Evolutionary conservation across 1,284 basidiomycete genomes (phyloP).

Genomic region (Amylostereum areolatum): DNA sequence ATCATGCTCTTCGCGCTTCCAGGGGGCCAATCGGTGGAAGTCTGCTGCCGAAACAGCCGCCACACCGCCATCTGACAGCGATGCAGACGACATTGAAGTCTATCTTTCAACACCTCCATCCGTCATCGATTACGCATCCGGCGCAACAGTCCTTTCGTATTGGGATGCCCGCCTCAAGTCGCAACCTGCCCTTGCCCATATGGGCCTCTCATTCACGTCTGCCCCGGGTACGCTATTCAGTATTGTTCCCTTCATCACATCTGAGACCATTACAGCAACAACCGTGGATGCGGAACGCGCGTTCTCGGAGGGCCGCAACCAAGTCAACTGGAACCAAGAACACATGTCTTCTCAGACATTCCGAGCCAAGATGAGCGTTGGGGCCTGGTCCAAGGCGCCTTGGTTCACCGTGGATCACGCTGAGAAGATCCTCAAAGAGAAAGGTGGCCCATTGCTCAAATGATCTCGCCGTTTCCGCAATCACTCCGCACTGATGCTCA

Average conservation of each 20-base stretch:
- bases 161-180: neutral
- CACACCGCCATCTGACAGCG: no score
- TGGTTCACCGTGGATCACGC: no score
- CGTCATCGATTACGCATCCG: neutral
- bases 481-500: no score
- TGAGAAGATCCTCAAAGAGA: no score
- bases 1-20: no score
- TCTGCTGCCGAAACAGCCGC: no score
- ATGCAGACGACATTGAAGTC: neutral
- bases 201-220: neutral
- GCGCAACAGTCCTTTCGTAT: neutral
- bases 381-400: no score
- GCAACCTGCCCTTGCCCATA: neutral
- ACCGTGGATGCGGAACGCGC: constrained; percentile 14
- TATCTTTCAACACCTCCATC: neutral
- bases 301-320: constrained; percentile 21
- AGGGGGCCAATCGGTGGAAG: no score
- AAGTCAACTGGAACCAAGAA: constrained; percentile 25
- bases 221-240: neutral
- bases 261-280: constrained; percentile 2
- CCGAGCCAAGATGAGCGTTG: constrained; percentile 22
- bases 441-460: no score
- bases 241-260: neutral
- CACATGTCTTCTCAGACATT: constrained; percentile 25
- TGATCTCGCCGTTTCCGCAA: no score